Conservation (phyloP, 192 early-diverging fungal species). For the Funneliformis geosporum region DNA sequence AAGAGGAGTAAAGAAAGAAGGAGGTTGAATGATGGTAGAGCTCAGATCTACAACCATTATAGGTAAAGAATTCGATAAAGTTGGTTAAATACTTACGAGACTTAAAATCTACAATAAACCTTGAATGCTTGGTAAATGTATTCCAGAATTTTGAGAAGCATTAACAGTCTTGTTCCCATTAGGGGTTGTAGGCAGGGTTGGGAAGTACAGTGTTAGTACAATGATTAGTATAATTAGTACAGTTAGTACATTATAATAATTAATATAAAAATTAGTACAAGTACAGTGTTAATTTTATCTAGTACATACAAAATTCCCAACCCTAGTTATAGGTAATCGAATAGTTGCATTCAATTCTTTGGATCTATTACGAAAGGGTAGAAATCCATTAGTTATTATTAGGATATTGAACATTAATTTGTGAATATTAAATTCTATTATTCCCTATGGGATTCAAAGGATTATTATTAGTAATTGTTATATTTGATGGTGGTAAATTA, state of each 20-base stretch:
- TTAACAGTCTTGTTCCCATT: neutral
- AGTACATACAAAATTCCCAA: too few species aligned
- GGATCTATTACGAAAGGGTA: neutral
- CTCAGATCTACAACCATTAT: neutral
- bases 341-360: neutral
- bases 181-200: neutral
- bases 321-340: too few species aligned
- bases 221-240: too few species aligned
- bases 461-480: neutral
- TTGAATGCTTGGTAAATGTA: slow-evolving; percentile 30
- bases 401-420: neutral
- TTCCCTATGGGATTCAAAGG: neutral
- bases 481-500: neutral
- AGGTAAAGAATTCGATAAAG: neutral
- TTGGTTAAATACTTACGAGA: neutral
- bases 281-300: too few species aligned
- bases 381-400: neutral
- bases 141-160: neutral
- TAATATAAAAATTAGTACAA: too few species aligned
- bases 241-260: too few species aligned
- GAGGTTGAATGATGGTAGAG: slow-evolving; percentile 8
- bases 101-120: slow-evolving; percentile 12
- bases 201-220: too few species aligned
- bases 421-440: neutral
- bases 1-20: neutral